Percentiles rank a stretch among this genome's conserved stretches.
phyloP scores from a whole-genome alignment of 495 filamentous ascomycete species.

The Trichocladium antarcticum region DNA sequence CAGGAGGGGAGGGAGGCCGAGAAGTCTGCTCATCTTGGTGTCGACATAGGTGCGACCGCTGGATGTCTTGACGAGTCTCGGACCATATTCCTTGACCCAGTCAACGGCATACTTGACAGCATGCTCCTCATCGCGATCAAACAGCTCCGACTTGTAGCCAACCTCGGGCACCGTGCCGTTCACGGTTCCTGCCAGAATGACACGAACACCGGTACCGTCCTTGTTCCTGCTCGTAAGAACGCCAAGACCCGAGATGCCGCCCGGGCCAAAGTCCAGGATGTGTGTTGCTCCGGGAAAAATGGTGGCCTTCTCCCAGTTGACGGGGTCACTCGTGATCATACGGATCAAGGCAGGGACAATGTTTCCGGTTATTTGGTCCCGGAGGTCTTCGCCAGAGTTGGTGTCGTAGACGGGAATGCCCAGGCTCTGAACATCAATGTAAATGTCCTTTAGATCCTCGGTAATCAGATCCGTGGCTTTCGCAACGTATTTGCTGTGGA shows the following conservation, averaged over 20 bases:
- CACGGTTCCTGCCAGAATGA: slow-evolving; percentile 84
- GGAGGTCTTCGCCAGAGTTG: slow-evolving; percentile 70
- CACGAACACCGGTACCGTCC: slow-evolving; percentile 90
- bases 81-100: slow-evolving; percentile 94
- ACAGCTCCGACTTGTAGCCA: slow-evolving; percentile 93
- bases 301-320: slow-evolving; percentile 92
- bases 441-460: slow-evolving; percentile 74
- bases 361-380: slow-evolving; percentile 45
- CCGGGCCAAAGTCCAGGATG: slow-evolving; percentile 90
- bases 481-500: slow-evolving; percentile 87
- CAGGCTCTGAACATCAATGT: slow-evolving; percentile 55
- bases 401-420: slow-evolving; percentile 82
- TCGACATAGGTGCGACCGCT: slow-evolving; percentile 81
- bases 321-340: slow-evolving; percentile 85
- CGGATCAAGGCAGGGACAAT: slow-evolving; percentile 75
- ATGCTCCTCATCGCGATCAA: slow-evolving; percentile 85
- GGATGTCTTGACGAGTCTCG: slow-evolving; percentile 75
- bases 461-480: slow-evolving; percentile 68
- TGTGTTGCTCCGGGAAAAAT: slow-evolving; percentile 82
- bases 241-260: slow-evolving; percentile 89
- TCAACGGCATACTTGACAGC: slow-evolving; percentile 94
- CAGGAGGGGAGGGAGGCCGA: slow-evolving; percentile 85
- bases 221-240: slow-evolving; percentile 98
- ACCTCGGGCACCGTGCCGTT: slow-evolving; percentile 82
- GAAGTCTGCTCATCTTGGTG: slow-evolving; percentile 91